Conservation (phyloP, 1,139 yeast species). For the Suhomyces atakaporum region DNA sequence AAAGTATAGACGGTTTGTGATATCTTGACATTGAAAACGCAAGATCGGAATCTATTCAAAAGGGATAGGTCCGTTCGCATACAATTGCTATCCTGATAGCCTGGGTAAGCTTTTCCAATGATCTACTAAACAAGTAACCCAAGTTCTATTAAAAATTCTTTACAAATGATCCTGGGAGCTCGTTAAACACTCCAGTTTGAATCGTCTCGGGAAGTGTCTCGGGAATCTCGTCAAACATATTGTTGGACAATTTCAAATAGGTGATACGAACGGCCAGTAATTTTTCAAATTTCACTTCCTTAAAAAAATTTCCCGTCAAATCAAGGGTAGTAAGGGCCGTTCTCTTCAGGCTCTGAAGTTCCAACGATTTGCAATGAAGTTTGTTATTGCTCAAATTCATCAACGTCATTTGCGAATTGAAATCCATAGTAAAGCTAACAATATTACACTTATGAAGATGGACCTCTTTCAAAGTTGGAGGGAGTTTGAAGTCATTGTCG, state of each 20-base stretch:
- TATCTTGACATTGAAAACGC: no score
- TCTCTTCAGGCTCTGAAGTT: not conserved
- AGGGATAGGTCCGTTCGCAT: no score
- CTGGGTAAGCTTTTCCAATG: no score
- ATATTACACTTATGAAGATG: constrained; percentile 13
- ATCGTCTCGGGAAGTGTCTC: constrained; percentile 8
- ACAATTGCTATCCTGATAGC: no score
- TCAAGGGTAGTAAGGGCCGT: constrained; percentile 6
- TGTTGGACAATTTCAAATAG: constrained; percentile 13
- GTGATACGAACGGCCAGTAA: constrained; percentile 7
- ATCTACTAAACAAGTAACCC: no score
- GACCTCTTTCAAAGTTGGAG: constrained; percentile 7
- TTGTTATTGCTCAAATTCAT: constrained; percentile 14
- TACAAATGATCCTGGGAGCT: constrained; percentile 11
- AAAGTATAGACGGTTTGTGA: no score
- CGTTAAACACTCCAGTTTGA: constrained; percentile 14
- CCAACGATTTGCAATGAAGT: constrained; percentile 14
- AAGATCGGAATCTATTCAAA: no score
- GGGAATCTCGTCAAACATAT: constrained; percentile 16
- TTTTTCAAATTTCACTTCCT: constrained; percentile 10
- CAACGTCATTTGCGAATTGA: constrained; percentile 5
- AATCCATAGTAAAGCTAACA: constrained; percentile 5
- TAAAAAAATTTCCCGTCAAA: constrained; percentile 16
- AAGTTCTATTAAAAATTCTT: constrained; percentile 13
- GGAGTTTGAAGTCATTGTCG: constrained; percentile 9